phyloP scores from a whole-genome alignment of 2,329 filamentous ascomycete genomes.

The Cryphonectria nitschkei region DNA sequence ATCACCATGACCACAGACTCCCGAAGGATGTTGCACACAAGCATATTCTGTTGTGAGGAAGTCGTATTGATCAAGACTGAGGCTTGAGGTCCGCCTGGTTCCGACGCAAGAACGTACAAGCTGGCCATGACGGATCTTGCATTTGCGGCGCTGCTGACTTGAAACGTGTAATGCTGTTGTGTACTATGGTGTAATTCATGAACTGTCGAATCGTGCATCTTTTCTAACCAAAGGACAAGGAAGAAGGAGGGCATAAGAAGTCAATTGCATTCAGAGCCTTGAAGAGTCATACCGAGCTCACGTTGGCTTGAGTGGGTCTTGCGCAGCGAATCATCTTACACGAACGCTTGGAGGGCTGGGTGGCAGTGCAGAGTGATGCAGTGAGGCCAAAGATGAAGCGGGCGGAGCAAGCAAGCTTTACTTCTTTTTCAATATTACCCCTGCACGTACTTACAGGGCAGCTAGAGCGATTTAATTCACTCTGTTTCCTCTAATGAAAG shows the following conservation, averaged over 20 bases:
- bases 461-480: not conserved
- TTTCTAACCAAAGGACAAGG: not conserved
- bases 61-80: not conserved
- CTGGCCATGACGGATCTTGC: not conserved
- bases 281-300: slow-evolving; percentile 4
- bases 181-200: not conserved
- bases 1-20: not conserved
- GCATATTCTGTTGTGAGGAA: not conserved
- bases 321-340: slow-evolving; percentile 3
- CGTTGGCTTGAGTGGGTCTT: not conserved
- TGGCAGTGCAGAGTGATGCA: not conserved
- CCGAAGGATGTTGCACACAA: not conserved
- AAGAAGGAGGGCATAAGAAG: not conserved
- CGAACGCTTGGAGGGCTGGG: not conserved
- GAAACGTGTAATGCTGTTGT: not conserved
- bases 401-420: not conserved
- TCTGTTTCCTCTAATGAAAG: not conserved
- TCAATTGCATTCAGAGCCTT: not conserved
- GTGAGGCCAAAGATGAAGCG: slow-evolving; percentile 10
- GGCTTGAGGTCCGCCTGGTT: not conserved
- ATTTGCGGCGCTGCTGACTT: not conserved
- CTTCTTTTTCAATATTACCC: too few relatives aligned
- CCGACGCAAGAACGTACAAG: not conserved
- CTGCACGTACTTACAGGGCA: not conserved
- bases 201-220: not conserved